A percentile compares a stretch with the other conserved stretches of the same genome.
phyloP scores from a whole-genome alignment of 2,329 filamentous ascomycete species.

The Basipetospora chlamydospora region DNA sequence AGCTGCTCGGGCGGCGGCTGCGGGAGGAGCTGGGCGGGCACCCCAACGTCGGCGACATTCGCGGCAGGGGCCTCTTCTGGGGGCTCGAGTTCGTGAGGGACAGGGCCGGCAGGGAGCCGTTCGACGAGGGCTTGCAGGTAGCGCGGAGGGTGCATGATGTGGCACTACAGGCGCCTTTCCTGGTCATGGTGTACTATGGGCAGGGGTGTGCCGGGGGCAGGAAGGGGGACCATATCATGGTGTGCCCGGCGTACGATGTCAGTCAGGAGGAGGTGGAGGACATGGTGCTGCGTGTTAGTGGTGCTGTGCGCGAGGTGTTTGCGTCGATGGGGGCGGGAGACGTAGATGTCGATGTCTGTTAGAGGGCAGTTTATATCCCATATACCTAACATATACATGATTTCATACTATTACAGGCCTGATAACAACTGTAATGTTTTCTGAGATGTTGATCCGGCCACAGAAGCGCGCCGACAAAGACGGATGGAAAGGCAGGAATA shows the following conservation, averaged over 20 bases:
- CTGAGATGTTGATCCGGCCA: no score
- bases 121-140: constrained; percentile 6
- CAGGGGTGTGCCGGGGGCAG: constrained; percentile 44
- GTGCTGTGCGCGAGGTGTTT: constrained; percentile 1
- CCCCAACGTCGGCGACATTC: constrained; percentile 42
- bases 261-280: constrained; percentile 19
- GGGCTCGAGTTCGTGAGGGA: constrained; percentile 29
- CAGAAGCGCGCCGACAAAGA: no score
- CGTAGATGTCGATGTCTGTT: no score
- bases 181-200: constrained; percentile 44
- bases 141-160: not conserved
- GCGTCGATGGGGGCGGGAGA: no score
- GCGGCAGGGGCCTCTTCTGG: constrained; percentile 42
- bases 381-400: no score
- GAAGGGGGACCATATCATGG: constrained; percentile 52
- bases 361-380: no score
- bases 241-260: constrained; percentile 56
- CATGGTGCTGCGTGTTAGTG: not conserved
- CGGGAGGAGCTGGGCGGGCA: constrained; percentile 25
- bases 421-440: no score
- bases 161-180: not conserved
- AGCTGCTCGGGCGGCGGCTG: constrained; percentile 28
- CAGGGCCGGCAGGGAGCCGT: constrained; percentile 20
- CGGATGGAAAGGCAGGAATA: no score
- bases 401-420: no score